Conservation (phyloP, 371 early-diverging fungal genomes). For the Mucor plumbeus region DNA sequence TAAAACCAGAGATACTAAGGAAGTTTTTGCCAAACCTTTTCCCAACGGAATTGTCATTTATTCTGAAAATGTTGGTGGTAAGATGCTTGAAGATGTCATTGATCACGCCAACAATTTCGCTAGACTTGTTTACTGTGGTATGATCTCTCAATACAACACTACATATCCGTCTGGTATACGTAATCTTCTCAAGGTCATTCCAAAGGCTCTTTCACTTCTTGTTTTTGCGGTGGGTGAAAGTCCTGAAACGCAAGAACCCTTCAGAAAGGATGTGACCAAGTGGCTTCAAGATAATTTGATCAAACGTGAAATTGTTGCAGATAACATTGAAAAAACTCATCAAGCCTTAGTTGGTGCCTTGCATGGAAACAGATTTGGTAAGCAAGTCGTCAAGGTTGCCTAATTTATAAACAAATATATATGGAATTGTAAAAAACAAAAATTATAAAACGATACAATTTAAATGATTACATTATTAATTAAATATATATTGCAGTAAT, state of each 20-base stretch:
- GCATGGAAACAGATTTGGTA: conserved; percentile 82
- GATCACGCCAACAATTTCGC: conserved; percentile 43
- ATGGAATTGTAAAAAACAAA: no score
- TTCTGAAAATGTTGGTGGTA: conserved; percentile 75
- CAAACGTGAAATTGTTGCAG: conserved; percentile 63
- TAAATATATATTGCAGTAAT: no score
- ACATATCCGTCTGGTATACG: not conserved
- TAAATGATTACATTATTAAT: no score
- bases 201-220: conserved; percentile 41
- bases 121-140: conserved; percentile 66
- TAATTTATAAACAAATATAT: no score
- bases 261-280: conserved; percentile 62
- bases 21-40: conserved; percentile 49
- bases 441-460: no score
- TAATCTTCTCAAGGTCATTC: no score
- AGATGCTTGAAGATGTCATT: conserved; percentile 65
- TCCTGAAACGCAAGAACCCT: conserved; percentile 55
- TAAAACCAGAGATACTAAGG: conserved; percentile 61
- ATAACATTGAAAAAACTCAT: conserved; percentile 82
- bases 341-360: conserved; percentile 74
- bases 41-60: conserved; percentile 79
- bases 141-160: conserved; percentile 73
- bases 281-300: conserved; percentile 70
- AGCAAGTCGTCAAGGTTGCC: conserved; percentile 23
- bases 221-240: conserved; percentile 69